Evolutionary conservation across 495 filamentous ascomycete species (phyloP).

Genomic region (Daldinia caldariorum): DNA sequence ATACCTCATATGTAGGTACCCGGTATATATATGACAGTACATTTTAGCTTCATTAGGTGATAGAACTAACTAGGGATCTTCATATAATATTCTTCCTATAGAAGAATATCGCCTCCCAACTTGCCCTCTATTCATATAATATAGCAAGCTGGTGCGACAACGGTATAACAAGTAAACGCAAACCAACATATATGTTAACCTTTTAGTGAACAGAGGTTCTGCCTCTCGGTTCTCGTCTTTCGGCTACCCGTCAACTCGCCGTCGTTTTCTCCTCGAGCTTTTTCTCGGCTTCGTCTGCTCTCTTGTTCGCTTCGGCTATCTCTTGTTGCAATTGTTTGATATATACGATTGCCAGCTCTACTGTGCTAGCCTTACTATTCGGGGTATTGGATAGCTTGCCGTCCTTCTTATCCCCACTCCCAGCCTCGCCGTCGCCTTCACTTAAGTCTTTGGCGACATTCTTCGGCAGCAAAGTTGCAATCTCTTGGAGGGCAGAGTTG

Average conservation of each 20-base stretch:
- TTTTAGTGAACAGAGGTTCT: conserved; percentile 3
- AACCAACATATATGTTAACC: conserved; percentile 18
- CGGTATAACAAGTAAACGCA: conserved; percentile 1
- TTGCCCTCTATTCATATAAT: conserved; percentile 25
- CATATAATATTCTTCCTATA: conserved; percentile 31
- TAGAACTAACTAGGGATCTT: conserved; percentile 24
- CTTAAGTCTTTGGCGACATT: conserved; percentile 51
- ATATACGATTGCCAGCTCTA: conserved; percentile 95
- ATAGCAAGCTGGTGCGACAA: conserved; percentile 20
- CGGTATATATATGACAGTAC: conserved; percentile 14
- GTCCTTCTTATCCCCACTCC: conserved; percentile 54
- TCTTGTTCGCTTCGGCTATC: conserved; percentile 70
- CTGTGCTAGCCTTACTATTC: conserved; percentile 94
- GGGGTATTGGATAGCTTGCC: conserved; percentile 58
- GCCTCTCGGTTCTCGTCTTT: conserved; percentile 11
- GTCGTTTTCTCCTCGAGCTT: conserved; percentile 54
- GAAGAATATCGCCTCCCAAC: conserved; percentile 9
- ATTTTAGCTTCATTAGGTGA: conserved; percentile 33
- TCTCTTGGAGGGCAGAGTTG: conserved; percentile 92
- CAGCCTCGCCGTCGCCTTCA: conserved; percentile 53
- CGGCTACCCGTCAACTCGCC: conserved; percentile 24
- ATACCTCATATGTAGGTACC: not conserved
- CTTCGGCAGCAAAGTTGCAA: conserved; percentile 80
- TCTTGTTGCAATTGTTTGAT: conserved; percentile 85
- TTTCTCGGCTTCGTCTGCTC: conserved; percentile 71